Conservation (phyloP, 1,284 basidiomycete genomes). For the Boletellus deceptivus region DNA sequence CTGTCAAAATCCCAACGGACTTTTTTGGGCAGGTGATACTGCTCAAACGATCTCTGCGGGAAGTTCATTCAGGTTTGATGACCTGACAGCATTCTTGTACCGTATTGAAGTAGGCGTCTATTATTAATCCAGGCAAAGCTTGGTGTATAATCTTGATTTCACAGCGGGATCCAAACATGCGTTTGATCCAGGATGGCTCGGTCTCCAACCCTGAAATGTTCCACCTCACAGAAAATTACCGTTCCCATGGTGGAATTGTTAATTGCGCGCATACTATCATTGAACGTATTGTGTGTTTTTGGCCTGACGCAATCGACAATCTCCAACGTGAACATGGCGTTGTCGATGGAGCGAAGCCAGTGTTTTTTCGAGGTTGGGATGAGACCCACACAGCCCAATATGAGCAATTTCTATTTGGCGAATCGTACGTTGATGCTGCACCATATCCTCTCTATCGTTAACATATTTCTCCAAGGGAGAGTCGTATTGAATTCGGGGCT, state of each 20-base stretch:
- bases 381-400: constrained; percentile 46
- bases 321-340: constrained; percentile 58
- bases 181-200: constrained; percentile 14
- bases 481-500: constrained; percentile 62
- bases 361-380: constrained; percentile 58
- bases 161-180: constrained; percentile 21
- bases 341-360: constrained; percentile 57
- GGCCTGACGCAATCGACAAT: constrained; percentile 64
- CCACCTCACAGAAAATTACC: constrained; percentile 63
- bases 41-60: constrained; percentile 74
- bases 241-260: constrained; percentile 72
- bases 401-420: constrained; percentile 57
- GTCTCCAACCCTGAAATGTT: constrained; percentile 46
- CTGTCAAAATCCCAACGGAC: constrained; percentile 61
- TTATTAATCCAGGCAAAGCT: background rate
- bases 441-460: background rate
- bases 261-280: constrained; percentile 64
- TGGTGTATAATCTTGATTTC: background rate
- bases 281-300: constrained; percentile 58
- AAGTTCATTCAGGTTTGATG: constrained; percentile 70
- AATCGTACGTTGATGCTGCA: constrained; percentile 34
- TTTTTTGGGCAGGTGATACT: constrained; percentile 80
- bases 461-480: constrained; percentile 37
- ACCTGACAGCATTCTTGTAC: constrained; percentile 65
- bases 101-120: constrained; percentile 48